A percentile compares a stretch with the other conserved stretches of the same genome.
phyloP scores from a whole-genome alignment of 2,329 filamentous ascomycete species.

The Neocatenulostroma microsporum region DNA sequence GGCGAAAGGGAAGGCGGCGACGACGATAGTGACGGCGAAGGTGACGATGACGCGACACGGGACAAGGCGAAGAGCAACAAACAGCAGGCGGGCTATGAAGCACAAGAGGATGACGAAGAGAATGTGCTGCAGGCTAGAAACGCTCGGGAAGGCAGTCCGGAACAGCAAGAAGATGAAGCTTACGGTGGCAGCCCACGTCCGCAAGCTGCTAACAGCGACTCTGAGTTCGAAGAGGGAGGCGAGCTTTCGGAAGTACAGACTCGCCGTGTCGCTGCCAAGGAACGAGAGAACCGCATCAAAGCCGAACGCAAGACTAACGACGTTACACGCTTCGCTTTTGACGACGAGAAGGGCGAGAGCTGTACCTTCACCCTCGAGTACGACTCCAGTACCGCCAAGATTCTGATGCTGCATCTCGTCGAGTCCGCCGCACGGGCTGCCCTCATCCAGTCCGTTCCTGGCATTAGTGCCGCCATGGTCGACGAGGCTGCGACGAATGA shows the following conservation, averaged over 20 bases:
- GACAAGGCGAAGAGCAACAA: conserved; percentile 70
- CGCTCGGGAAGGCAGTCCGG: conserved; percentile 49
- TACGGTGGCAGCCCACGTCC: conserved; percentile 43
- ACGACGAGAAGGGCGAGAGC: conserved; percentile 63
- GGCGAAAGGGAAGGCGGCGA: conserved; percentile 49
- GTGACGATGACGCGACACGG: conserved; percentile 51
- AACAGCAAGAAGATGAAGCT: conserved; percentile 52
- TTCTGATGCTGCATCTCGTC: conserved; percentile 86
- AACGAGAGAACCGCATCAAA: conserved; percentile 58
- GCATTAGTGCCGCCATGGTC: conserved; percentile 64
- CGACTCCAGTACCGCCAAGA: conserved; percentile 70
- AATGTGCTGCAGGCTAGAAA: conserved; percentile 61
- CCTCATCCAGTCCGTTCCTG: conserved; percentile 77
- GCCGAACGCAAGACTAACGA: conserved; percentile 50
- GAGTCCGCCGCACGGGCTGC: conserved; percentile 71
- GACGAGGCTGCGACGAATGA: conserved; percentile 53
- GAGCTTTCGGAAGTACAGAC: conserved; percentile 1
- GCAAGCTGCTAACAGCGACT: too few species aligned
- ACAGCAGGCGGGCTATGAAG: conserved; percentile 77
- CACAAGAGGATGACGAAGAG: conserved; percentile 87
- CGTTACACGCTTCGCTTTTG: conserved; percentile 70
- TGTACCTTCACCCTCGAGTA: conserved; percentile 81
- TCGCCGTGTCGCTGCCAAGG: conserved; percentile 36
- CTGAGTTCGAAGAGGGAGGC: not conserved
- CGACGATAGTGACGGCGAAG: conserved; percentile 62